Base-by-base conservation (phyloP, 495 filamentous ascomycete genomes). In the Aspergillus ellipticus region DNA sequence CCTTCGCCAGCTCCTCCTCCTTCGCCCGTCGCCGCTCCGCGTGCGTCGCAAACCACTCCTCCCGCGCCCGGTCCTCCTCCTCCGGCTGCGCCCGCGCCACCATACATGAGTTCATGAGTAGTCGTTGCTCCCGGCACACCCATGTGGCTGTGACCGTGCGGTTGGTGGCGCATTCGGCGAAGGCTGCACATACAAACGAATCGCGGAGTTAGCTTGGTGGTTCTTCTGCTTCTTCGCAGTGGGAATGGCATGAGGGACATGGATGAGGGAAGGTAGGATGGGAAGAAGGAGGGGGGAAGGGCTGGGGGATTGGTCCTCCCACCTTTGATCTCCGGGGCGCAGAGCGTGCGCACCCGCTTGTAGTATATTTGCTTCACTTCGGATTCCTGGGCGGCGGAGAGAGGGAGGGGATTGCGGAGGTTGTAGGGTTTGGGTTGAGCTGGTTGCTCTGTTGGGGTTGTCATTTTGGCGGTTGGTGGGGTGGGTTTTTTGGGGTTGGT, bases 61-160 rank as follows among this genome's bases (percentile, higher is more conserved):
- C 90, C 26, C 94, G 79, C 59, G 94, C 94, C 16, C 82, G 83
- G 73, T 98, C 94, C 66, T 91, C 83, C 72, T 96, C 88, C 52
- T 83, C 85, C 50, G 81, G 88, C 39, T 88, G 94, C 16, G 92
- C 92, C 73, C 95, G 86, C 37, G 76, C 64, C 51, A 92, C 70
- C 93, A 98, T 96, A 74, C 94, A 98, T 49, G 74, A 79, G 74
- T 97, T 97, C 94, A 98, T 98, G 19, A 83, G 77, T 33, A 85
- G 82, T 42, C 89, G 87, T 61, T 92, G 79, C 8, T 74, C 69
- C 24, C 91, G 88, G 74, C 94, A 98, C 15, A 84, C 79, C 81
- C 91, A 96, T 2, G 89, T 86, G 16, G 90, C 87, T 31, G 86
- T 87, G 61, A 97, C 77, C 10, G 95, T 97, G 51, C 90, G 88